Evolutionary conservation across 768 basidiomycete genomes (phyloP), one percentile per base, ranked within the genome.

Genomic region (Suillus paluster): DNA sequence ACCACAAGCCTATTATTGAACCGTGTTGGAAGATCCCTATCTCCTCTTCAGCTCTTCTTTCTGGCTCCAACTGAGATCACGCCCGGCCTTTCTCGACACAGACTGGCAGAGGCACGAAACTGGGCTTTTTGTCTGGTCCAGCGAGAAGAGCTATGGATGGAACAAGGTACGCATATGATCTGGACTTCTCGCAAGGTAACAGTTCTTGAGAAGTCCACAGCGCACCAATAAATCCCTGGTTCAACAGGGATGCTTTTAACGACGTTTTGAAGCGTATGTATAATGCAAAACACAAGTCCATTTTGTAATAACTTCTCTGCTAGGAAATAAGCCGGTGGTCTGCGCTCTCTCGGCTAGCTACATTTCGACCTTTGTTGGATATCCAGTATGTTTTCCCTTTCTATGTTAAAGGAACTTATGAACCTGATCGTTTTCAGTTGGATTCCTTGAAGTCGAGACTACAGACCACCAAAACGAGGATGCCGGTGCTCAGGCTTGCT

Each of bases 391-490:
- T 70, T 54, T 23, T 3, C 5, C 34, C 19, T 56, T n/a, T 21
- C 41, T 27, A 21, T 34, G 11, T 30, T 19, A 6, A 14, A 21
- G 19, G 14, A 15, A 4, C 9, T 8, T 49, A 42, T 25, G 46
- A 46, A 68, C 36, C 54, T 42, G 38, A 25, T 56, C 33, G n/a
- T 38, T 38, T 56, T 33, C 69, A 96, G 88, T 80, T 98, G 79
- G 97, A 99, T 75, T 94, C 92, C 59, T 84, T 99, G 78, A 99
- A 99, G 79, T 96, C 94, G 64, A 83, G 95, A 70, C 78, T 97
- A 57, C 95, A 97, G 77, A 94, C 93, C 48, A 90, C 87, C 57
- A 89, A 90, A 73, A 87, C 83, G 56, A 85, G 82, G 58, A 84
- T 92, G 66, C 86, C 91, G 9, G 87, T 97, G 58, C 86, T 87